Percentiles rank a stretch among this genome's conserved stretches.
Conservation (phyloP, 345 rosid genomes). For the Psidium friedrichsthalianum region DNA sequence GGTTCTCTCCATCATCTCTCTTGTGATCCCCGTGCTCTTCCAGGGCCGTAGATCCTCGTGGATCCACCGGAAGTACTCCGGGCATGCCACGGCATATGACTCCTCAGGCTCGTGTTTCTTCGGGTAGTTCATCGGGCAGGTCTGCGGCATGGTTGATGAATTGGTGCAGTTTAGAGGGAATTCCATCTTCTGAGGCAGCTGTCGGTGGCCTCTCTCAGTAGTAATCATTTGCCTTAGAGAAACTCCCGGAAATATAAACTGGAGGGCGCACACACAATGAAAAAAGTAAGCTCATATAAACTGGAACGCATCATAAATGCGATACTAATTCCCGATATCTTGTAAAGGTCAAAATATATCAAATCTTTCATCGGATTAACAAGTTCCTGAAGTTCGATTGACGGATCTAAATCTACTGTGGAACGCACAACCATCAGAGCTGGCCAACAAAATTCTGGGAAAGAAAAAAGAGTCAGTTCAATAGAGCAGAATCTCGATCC, state of each 20-base stretch:
- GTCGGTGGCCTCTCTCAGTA: not conserved
- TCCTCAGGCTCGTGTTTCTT: not conserved
- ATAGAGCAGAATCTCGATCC: not conserved
- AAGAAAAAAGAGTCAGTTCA: not conserved
- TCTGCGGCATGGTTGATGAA: not conserved
- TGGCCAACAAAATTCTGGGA: not conserved
- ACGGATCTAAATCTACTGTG: not conserved
- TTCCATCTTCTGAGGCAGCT: not conserved
- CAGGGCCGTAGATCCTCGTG: conserved; percentile 27
- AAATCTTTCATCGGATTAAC: not conserved
- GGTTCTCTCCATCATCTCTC: conserved; percentile 11
- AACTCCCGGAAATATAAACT: not conserved
- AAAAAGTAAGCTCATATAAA: not conserved
- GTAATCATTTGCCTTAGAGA: not conserved
- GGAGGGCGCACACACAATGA: not conserved
- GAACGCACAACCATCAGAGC: not conserved
- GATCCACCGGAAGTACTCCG: conserved; percentile 22
- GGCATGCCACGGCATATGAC: conserved; percentile 3
- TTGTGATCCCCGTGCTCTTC: conserved; percentile 18
- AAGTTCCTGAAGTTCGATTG: not conserved
- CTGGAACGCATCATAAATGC: not conserved
- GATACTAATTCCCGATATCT: not conserved
- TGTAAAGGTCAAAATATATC: not conserved
- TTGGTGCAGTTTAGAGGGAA: conserved; percentile 1
- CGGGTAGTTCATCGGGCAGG: not conserved